These are phyloP conservation scores for Elongisporangium prolatum DNA, from an alignment of 352 stramenopile genomes.

Conservation along the genomic window DNA sequence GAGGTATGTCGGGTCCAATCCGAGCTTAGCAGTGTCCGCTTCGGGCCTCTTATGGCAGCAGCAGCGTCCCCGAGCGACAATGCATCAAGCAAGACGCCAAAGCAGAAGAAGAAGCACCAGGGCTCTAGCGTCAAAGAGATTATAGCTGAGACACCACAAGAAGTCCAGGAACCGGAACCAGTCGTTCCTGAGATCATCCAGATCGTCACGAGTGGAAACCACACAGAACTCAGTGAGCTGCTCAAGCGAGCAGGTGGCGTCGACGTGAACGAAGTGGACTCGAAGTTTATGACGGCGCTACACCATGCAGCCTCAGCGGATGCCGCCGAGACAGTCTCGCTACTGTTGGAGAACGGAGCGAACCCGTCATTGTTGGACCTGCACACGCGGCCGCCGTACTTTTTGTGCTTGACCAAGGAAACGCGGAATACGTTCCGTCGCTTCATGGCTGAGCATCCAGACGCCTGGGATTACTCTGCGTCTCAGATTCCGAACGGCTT, in stretches of 20 bases:
- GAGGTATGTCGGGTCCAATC: constrained; percentile 75
- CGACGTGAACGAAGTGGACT: constrained; percentile 55
- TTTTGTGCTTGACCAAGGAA: constrained; percentile 85
- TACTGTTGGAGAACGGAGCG: constrained; percentile 79
- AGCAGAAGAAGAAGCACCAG: constrained; percentile 19
- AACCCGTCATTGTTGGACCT: constrained; percentile 84
- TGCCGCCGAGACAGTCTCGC: constrained; percentile 36
- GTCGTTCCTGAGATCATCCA: constrained; percentile 33
- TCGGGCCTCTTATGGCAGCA: constrained; percentile 40
- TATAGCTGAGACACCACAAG: not conserved
- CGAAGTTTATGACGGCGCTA: constrained; percentile 69
- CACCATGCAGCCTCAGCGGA: constrained; percentile 63
- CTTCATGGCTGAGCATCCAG: constrained; percentile 77
- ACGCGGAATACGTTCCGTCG: constrained; percentile 89
- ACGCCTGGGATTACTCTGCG: constrained; percentile 69
- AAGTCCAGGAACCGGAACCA: constrained; percentile 12
- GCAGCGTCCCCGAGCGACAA: constrained; percentile 9
- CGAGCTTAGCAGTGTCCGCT: constrained; percentile 62
- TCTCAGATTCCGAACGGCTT: constrained; percentile 72
- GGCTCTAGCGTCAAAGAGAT: constrained; percentile 7
- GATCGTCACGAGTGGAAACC: constrained; percentile 25
- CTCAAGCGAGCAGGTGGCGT: constrained; percentile 20
- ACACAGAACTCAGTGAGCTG: constrained; percentile 33
- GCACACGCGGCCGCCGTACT: constrained; percentile 84
- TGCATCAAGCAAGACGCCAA: constrained; percentile 20